These are phyloP conservation scores for Pythium aristosporum DNA, from an alignment of 352 stramenopile genomes.

Conservation along the genomic window DNA sequence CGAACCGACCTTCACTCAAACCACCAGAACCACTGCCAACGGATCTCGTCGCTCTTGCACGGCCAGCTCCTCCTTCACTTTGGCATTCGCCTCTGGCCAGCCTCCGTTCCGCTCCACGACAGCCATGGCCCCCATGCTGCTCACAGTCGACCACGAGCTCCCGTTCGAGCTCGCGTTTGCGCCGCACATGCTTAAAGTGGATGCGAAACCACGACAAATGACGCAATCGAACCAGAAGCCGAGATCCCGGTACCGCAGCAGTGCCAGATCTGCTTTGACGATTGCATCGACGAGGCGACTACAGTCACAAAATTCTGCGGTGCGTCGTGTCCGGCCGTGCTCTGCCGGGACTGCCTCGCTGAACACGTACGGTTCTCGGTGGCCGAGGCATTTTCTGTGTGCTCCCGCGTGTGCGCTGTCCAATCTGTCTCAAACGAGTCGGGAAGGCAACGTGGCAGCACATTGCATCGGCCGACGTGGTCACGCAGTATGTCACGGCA, in stretches of 20 bases:
- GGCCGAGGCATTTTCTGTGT: slow-evolving; percentile 13
- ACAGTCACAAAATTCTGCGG: slow-evolving; percentile 20
- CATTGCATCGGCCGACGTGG: not conserved
- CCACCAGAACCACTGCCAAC: not conserved
- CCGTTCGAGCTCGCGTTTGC: not conserved
- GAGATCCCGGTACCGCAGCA: not conserved
- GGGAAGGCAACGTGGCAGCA: slow-evolving; percentile 23
- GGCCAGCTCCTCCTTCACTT: not conserved
- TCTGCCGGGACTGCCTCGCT: slow-evolving; percentile 19
- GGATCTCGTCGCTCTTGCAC: too few relatives aligned
- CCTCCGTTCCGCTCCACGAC: too few relatives aligned
- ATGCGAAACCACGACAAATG: not conserved
- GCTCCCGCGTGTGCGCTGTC: slow-evolving; percentile 26
- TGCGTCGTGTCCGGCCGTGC: slow-evolving; percentile 17
- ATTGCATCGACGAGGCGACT: not conserved
- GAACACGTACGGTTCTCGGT: slow-evolving; percentile 21
- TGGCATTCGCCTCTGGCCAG: not conserved
- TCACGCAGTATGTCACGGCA: slow-evolving; percentile 10
- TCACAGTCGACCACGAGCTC: not conserved
- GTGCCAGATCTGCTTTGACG: slow-evolving; percentile 30
- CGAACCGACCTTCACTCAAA: slow-evolving; percentile 11
- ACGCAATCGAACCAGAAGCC: not conserved
- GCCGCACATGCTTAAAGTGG: slow-evolving; percentile 8
- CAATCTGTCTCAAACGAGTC: slow-evolving; percentile 27
- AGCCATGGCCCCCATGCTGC: slow-evolving; percentile 13